Conservation (phyloP, 176 grass and related monocot species). For the Eremochloa ophiuroides region DNA sequence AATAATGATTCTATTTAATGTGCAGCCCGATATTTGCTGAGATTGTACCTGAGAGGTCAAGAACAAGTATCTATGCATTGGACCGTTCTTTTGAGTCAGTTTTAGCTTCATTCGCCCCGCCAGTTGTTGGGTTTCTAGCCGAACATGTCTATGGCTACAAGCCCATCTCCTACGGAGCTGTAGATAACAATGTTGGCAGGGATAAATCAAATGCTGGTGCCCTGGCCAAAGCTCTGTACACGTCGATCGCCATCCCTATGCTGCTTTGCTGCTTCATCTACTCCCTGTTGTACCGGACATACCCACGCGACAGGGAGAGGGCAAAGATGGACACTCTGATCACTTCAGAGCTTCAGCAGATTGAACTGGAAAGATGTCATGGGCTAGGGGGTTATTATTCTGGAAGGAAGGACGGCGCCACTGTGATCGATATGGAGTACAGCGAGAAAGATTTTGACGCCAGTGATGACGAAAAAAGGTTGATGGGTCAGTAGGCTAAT, state of each 20-base stretch:
- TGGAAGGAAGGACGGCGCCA: constrained; percentile 23
- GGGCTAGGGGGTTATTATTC: not conserved
- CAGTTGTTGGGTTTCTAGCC: constrained; percentile 64
- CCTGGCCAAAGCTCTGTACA: constrained; percentile 74
- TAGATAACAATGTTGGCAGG: not conserved
- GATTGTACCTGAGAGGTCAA: constrained; percentile 87
- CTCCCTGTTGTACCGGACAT: constrained; percentile 60
- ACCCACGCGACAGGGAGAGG: constrained; percentile 76
- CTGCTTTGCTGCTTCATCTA: constrained; percentile 78
- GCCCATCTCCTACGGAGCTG: constrained; percentile 29
- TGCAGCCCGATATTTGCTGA: constrained; percentile 92
- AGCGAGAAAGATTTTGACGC: constrained; percentile 32
- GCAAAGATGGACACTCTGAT: constrained; percentile 72
- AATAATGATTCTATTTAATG: constrained; percentile 13
- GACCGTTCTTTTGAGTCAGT: constrained; percentile 81
- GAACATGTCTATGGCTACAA: constrained; percentile 69
- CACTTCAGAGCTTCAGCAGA: constrained; percentile 55
- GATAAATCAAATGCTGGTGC: constrained; percentile 65
- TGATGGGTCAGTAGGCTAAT: constrained; percentile 35
- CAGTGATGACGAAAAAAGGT: constrained; percentile 31
- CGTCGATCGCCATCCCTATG: constrained; percentile 77
- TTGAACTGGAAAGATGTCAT: constrained; percentile 39
- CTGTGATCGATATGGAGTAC: constrained; percentile 51
- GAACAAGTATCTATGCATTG: constrained; percentile 80
- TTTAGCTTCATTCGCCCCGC: constrained; percentile 78